Percentiles rank a stretch among this genome's conserved stretches.
Conservation (phyloP, 495 filamentous ascomycete genomes). For the Neurospora sp. region DNA sequence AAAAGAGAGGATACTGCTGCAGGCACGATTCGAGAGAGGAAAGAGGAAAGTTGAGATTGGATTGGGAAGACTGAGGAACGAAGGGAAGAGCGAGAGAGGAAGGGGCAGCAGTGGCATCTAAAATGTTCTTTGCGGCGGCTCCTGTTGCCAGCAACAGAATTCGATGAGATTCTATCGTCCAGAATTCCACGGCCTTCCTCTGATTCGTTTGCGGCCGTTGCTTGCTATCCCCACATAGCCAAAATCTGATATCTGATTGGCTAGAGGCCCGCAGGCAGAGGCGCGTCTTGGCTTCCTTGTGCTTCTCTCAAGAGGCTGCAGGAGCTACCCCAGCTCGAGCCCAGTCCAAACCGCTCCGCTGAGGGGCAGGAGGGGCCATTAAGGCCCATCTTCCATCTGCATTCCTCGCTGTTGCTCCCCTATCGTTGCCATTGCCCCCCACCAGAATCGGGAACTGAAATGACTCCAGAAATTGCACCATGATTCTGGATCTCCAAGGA, state of each 20-base stretch:
- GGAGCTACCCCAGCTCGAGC: slow-evolving; percentile 1
- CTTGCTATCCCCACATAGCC: slow-evolving; percentile 20
- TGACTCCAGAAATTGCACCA: background rate
- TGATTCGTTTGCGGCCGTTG: slow-evolving; percentile 19
- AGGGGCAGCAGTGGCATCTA: slow-evolving; percentile 21
- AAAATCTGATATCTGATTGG: slow-evolving; percentile 15
- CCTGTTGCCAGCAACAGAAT: slow-evolving; percentile 19
- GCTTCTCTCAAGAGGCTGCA: slow-evolving; percentile 13
- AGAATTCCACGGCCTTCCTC: slow-evolving; percentile 21
- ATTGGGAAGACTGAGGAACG: slow-evolving; percentile 6
- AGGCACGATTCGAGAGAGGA: slow-evolving; percentile 5
- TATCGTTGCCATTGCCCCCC: background rate
- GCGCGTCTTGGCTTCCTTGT: slow-evolving; percentile 6
- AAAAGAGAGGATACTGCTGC: background rate
- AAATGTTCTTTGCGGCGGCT: slow-evolving; percentile 21
- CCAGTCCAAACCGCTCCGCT: background rate
- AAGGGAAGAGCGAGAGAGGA: slow-evolving; percentile 6
- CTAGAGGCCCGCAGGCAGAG: slow-evolving; percentile 10
- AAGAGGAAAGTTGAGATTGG: slow-evolving; percentile 8
- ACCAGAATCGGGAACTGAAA: background rate
- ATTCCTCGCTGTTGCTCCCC: background rate
- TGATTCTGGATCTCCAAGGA: background rate
- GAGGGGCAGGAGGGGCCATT: background rate
- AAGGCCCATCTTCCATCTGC: background rate
- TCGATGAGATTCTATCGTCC: slow-evolving; percentile 31